phyloP scores from a whole-genome alignment of 495 filamentous ascomycete species.

The Xylaria bambusicola region DNA sequence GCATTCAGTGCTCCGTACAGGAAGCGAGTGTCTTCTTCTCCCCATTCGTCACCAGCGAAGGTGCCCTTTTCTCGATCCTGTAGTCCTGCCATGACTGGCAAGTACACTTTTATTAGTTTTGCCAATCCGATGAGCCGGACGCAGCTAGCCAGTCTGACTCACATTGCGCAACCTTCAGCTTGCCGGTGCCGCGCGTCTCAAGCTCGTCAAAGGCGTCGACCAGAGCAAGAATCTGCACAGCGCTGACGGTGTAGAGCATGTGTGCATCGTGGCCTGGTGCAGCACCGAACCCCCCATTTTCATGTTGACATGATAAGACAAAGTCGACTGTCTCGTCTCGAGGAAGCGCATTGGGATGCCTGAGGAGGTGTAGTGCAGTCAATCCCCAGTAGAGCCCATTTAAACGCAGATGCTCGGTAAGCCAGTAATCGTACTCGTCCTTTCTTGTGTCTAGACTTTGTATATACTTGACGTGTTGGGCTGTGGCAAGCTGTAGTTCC shows the following conservation, averaged over 20 bases:
- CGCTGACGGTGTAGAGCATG: conserved; percentile 91
- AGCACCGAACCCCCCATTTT: conserved; percentile 87
- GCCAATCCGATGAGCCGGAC: neutral
- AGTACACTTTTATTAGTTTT: neutral
- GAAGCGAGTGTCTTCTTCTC: conserved; percentile 92
- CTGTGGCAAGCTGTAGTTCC: conserved; percentile 64
- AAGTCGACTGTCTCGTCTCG: conserved; percentile 83
- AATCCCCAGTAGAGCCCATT: conserved; percentile 98
- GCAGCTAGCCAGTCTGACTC: conserved; percentile 43
- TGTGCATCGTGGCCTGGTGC: conserved; percentile 94
- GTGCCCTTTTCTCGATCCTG: conserved; percentile 80
- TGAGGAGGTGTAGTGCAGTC: conserved; percentile 81
- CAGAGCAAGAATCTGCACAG: conserved; percentile 84
- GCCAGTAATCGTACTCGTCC: conserved; percentile 95
- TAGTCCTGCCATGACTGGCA: conserved; percentile 72
- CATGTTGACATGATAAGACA: conserved; percentile 86
- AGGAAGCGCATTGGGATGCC: conserved; percentile 75
- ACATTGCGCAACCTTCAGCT: conserved; percentile 74
- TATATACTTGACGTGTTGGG: conserved; percentile 90
- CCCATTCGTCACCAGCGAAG: conserved; percentile 94
- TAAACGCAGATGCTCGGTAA: conserved; percentile 92
- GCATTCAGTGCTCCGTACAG: conserved; percentile 86
- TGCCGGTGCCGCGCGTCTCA: conserved; percentile 68
- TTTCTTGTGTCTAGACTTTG: conserved; percentile 87
- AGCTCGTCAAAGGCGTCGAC: conserved; percentile 83